Conservation (phyloP, 139 green algal species). For the Chlamydomonas schloesseri region DNA sequence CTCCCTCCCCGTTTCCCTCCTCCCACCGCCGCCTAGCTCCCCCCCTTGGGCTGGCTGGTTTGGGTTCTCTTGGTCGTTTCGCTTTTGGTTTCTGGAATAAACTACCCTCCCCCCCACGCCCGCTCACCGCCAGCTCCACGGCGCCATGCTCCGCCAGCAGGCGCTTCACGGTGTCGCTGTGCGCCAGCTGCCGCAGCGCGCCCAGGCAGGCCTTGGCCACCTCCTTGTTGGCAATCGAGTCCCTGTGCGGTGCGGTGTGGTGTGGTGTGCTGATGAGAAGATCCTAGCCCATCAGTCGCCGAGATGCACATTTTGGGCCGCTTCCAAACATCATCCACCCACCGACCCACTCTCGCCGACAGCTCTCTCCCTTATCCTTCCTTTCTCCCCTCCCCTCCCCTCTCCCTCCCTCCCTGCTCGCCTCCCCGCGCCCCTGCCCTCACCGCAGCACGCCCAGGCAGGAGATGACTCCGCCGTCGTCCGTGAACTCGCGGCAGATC, state of each 20-base stretch:
- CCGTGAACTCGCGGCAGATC: constrained; percentile 62
- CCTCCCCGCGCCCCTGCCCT: neutral
- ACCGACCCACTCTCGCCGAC: no score
- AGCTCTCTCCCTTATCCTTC: no score
- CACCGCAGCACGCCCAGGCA: constrained; percentile 51
- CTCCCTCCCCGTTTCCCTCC: no score
- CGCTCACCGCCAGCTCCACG: constrained; percentile 53
- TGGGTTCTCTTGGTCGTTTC: no score
- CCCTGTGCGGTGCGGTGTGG: neutral
- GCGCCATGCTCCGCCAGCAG: constrained; percentile 68
- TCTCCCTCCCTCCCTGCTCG: neutral
- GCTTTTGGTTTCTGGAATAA: no score
- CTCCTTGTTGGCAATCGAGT: neutral
- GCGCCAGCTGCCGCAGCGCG: constrained; percentile 82
- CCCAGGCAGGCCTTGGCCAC: constrained; percentile 45
- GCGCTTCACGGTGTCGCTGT: constrained; percentile 83
- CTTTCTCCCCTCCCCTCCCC: no score
- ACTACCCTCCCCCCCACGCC: neutral
- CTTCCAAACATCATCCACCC: no score
- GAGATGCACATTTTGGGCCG: no score
- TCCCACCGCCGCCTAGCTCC: no score
- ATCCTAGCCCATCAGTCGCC: no score
- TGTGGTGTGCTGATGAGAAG: no score
- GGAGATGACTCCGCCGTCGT: constrained; percentile 49
- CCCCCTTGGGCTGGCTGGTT: no score